Base-by-base conservation (phyloP, 1,284 basidiomycete genomes). In the Afroboletus lepidellus region DNA sequence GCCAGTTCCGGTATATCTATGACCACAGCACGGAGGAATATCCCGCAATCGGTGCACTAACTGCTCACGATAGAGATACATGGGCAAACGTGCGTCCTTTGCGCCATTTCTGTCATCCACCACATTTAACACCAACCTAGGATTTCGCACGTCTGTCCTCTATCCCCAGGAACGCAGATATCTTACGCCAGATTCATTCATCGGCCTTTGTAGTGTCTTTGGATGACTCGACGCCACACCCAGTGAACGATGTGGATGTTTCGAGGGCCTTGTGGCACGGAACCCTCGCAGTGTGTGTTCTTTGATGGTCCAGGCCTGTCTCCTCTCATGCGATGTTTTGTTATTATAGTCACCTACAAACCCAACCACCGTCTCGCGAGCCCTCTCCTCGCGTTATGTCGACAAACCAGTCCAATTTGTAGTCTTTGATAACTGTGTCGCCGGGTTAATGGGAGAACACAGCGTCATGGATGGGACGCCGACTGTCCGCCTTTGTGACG, bases 361-460 rank as follows among this genome's bases (percentile, higher is more conserved):
- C 48, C 32, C 47, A 48, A 48, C 39, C 3, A 23, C 41, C 20
- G 38, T 66, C 34, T 53, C 65, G 18, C 75, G 78, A 36, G 83
- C 84, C 11, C 74, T 89, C 27, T 77, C 79, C 33, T 88, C 87
- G 59, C 80, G 88, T 39, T 91, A 86, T 84, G 84, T 87, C 42
- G 91, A 94, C 69, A 94, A 93, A 69, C 91, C 91, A 8, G 72
- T 87, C 48, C 86, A 95, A 69, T 87, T 93, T 68, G 76, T 93
- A 54, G 79, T 93, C 8, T 90, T 81, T 60, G 87, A 92, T 65
- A 92, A 94, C 62, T 83, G 78, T 21, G 76, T 81, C 54, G 85
- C 90, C 2, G 94, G 92, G 5, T 74, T 93, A 60, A 87, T 94
- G 81, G 94, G 94, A 49, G 94, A 96, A 71, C 93, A 96, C 71